Conservation (phyloP, 192 early-diverging fungal species). For the Fimicolochytrium jonesii region DNA sequence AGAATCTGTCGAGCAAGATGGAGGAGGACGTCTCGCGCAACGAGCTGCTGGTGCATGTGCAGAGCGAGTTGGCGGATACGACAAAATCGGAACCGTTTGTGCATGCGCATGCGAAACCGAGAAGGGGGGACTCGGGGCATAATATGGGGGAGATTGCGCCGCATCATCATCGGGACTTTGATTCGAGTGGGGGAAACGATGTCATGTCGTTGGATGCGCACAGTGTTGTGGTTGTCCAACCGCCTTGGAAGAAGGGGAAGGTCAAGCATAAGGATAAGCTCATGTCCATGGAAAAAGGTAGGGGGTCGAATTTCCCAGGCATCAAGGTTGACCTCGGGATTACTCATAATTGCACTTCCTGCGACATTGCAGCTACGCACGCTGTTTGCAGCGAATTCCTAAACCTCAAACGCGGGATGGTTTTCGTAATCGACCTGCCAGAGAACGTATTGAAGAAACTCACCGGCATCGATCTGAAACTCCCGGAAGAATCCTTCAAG, state of each 20-base stretch:
- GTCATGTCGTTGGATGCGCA: too few relatives aligned
- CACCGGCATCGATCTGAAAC: slow-evolving; percentile 14
- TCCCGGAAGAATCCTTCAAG: slow-evolving; percentile 37
- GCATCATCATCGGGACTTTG: background rate
- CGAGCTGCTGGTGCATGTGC: slow-evolving; percentile 33
- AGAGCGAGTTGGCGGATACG: slow-evolving; percentile 25
- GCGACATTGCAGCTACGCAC: slow-evolving; percentile 17
- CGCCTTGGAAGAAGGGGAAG: slow-evolving; percentile 21
- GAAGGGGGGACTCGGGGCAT: too few relatives aligned
- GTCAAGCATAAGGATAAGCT: slow-evolving; percentile 26
- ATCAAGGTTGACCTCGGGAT: background rate
- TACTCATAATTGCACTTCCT: too few relatives aligned
- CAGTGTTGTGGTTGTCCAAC: slow-evolving; percentile 6
- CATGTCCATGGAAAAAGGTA: slow-evolving; percentile 28
- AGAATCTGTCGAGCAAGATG: slow-evolving; percentile 29
- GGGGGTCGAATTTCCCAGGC: background rate
- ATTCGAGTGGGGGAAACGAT: background rate
- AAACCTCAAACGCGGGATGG: slow-evolving; percentile 8
- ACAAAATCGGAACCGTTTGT: background rate
- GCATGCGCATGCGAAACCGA: background rate
- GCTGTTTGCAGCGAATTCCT: slow-evolving; percentile 15
- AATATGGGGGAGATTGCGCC: too few relatives aligned
- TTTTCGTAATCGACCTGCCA: slow-evolving; percentile 37
- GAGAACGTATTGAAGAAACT: slow-evolving; percentile 20
- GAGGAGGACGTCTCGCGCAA: slow-evolving; percentile 40